These are phyloP conservation scores for Candida sonorensis DNA, from an alignment of 805 yeast species.

Conservation along the genomic window DNA sequence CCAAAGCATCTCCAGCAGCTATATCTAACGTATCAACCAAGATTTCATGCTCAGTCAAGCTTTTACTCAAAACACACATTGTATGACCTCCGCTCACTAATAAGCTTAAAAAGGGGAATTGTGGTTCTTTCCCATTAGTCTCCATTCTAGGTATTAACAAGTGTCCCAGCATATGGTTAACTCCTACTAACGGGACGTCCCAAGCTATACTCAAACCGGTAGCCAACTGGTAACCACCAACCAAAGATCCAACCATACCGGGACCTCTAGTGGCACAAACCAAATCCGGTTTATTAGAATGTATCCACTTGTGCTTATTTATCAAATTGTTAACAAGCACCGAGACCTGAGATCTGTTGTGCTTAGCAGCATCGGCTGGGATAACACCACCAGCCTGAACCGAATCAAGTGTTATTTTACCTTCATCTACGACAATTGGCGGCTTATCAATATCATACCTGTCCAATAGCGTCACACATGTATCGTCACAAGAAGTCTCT, in stretches of 20 bases:
- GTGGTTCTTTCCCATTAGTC: conserved; percentile 36
- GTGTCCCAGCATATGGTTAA: conserved; percentile 96
- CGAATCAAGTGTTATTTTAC: conserved; percentile 63
- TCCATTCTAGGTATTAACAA: conserved; percentile 57
- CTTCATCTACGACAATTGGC: conserved; percentile 50
- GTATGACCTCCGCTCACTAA: conserved; percentile 95
- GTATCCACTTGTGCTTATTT: conserved; percentile 27
- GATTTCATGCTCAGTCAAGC: conserved; percentile 62
- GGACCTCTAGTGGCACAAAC: conserved; percentile 94
- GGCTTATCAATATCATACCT: conserved; percentile 31
- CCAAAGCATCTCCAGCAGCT: conserved; percentile 91
- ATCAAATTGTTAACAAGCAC: conserved; percentile 41
- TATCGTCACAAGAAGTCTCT: conserved; percentile 93
- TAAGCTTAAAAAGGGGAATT: conserved; percentile 66
- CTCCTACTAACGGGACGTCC: conserved; percentile 75
- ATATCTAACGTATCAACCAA: conserved; percentile 74
- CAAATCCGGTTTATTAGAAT: conserved; percentile 46
- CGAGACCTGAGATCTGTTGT: conserved; percentile 61
- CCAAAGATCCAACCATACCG: conserved; percentile 87
- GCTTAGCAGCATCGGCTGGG: conserved; percentile 77
- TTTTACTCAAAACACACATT: conserved; percentile 63
- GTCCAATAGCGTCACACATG: conserved; percentile 77
- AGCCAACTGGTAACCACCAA: conserved; percentile 77
- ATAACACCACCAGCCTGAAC: conserved; percentile 71
- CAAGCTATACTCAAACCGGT: conserved; percentile 80